Conservation (phyloP, 2,329 filamentous ascomycete genomes). For the Colletotrichum sojae region DNA sequence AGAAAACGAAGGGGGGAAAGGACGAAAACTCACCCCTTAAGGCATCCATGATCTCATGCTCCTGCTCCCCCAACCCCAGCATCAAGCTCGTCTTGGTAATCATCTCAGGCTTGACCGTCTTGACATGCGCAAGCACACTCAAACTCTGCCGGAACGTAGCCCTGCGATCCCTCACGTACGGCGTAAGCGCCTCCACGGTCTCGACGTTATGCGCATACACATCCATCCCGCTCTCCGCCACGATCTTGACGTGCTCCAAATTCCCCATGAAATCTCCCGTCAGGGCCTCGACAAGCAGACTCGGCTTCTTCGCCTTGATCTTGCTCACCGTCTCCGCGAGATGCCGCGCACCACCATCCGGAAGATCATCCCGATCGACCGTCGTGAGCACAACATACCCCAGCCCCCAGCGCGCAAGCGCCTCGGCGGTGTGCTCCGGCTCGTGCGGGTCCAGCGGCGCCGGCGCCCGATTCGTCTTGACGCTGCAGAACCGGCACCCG, state of each 20-base stretch:
- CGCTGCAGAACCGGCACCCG: slow-evolving; percentile 96
- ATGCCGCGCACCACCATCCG: slow-evolving; percentile 89
- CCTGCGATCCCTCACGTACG: slow-evolving; percentile 88
- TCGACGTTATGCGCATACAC: slow-evolving; percentile 98
- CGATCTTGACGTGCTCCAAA: slow-evolving; percentile 86
- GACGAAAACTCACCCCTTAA: slow-evolving; percentile 69
- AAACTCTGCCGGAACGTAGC: slow-evolving; percentile 92
- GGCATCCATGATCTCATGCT: slow-evolving; percentile 86
- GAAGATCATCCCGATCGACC: slow-evolving; percentile 93
- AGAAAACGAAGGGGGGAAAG: background rate
- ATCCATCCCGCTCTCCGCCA: slow-evolving; percentile 90
- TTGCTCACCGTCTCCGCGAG: slow-evolving; percentile 94
- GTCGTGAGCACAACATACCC: slow-evolving; percentile 96
- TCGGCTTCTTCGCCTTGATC: slow-evolving; percentile 88
- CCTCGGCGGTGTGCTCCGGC: slow-evolving; percentile 96
- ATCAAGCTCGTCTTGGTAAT: slow-evolving; percentile 99
- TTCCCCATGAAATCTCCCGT: slow-evolving; percentile 92
- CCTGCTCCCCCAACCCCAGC: slow-evolving; percentile 94
- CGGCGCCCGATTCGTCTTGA: slow-evolving; percentile 86
- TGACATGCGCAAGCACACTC: slow-evolving; percentile 83
- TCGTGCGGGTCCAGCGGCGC: slow-evolving; percentile 93
- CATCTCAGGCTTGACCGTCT: slow-evolving; percentile 79
- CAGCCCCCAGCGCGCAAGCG: slow-evolving; percentile 90
- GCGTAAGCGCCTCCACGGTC: slow-evolving; percentile 91
- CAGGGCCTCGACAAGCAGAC: slow-evolving; percentile 84